phyloP scores from a whole-genome alignment of 139 green algal genomes.

The Chlamydomonas incerta region DNA sequence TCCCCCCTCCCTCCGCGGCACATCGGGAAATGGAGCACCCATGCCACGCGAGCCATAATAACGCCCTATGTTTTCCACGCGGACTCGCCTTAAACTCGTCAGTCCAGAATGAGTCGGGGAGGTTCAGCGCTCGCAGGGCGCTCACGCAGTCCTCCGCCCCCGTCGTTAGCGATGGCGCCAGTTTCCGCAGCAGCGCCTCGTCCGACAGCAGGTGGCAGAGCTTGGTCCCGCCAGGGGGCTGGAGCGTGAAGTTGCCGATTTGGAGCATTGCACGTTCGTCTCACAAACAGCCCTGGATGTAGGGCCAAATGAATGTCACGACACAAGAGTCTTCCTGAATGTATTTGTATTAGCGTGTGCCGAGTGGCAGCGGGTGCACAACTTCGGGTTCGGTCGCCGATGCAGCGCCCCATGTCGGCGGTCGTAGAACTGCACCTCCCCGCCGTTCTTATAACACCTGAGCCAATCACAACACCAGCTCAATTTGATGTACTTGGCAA shows the following conservation, averaged over 20 bases:
- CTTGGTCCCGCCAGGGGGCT: not conserved
- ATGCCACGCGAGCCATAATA: not conserved
- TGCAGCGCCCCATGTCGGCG: no score
- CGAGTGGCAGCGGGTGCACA: no score
- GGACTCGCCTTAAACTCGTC: conserved; percentile 44
- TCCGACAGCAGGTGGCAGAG: conserved; percentile 36
- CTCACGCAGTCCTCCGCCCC: conserved; percentile 21
- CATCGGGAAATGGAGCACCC: not conserved
- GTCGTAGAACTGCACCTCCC: no score
- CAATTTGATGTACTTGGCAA: no score
- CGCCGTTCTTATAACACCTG: no score
- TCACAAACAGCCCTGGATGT: not conserved
- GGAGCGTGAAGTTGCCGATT: not conserved
- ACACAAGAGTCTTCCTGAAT: no score
- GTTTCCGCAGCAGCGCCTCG: conserved; percentile 4
- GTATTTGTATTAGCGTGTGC: no score
- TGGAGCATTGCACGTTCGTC: not conserved
- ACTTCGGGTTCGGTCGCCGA: no score
- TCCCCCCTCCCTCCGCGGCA: no score
- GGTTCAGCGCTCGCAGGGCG: conserved; percentile 9
- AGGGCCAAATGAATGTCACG: no score
- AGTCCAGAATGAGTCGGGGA: conserved; percentile 29
- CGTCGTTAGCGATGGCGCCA: not conserved
- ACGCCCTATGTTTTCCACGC: no score
- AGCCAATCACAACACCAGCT: no score